Conservation (phyloP, 148 eudicot species). For the Rhododendron simsii region DNA sequence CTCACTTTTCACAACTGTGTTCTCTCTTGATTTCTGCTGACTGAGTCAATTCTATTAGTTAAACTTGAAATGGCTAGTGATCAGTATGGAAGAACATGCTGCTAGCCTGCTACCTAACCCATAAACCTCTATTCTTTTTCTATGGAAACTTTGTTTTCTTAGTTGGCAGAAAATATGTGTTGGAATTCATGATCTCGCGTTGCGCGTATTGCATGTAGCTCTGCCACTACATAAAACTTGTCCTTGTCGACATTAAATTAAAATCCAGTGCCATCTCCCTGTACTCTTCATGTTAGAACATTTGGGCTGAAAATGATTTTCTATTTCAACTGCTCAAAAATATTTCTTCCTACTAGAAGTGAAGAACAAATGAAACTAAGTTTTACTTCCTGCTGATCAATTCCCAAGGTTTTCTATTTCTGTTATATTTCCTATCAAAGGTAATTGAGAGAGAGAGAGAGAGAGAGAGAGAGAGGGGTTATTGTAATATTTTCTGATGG, state of each 20-base stretch:
- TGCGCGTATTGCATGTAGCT: neutral
- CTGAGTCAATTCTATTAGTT: neutral
- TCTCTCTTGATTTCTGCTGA: neutral
- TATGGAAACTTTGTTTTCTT: neutral
- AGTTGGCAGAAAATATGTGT: neutral
- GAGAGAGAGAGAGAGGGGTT: neutral
- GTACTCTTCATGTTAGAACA: neutral
- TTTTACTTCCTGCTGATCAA: neutral
- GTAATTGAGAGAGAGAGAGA: neutral
- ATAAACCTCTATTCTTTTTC: neutral
- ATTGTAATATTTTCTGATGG: neutral
- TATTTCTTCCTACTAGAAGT: neutral
- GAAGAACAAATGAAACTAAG: neutral
- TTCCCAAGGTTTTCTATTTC: neutral
- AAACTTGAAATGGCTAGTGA: neutral
- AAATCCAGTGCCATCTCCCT: neutral
- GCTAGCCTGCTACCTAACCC: neutral
- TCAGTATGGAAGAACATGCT: neutral
- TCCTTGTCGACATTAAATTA: neutral
- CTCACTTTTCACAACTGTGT: neutral
- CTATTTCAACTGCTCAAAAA: neutral
- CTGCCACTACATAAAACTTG: neutral
- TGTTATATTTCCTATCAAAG: neutral
- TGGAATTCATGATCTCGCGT: neutral
- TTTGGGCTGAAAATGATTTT: neutral